These are phyloP conservation scores for Sonneratia caseolaris DNA, from an alignment of 345 rosid species.

Conservation along the genomic window DNA sequence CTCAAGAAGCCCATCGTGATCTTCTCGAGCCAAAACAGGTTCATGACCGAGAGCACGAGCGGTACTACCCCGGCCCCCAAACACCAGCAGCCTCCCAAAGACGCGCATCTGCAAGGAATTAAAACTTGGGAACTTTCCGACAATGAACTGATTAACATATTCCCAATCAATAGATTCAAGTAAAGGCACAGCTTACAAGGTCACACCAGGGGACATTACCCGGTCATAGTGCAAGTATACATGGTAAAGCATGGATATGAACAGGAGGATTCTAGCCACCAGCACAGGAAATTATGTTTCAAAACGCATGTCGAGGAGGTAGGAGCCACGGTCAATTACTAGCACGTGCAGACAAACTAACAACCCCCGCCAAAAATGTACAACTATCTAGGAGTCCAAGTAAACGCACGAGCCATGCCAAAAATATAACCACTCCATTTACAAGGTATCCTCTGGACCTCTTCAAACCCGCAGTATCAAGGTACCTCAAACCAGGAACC, in stretches of 20 bases:
- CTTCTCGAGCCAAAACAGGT: slow-evolving; percentile 50
- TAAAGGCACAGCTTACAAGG: background rate
- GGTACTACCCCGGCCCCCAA: slow-evolving; percentile 20
- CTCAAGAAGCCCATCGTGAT: slow-evolving; percentile 39
- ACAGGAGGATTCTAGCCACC: slow-evolving; percentile 47
- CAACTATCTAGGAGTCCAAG: background rate
- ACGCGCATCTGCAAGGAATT: slow-evolving; percentile 8
- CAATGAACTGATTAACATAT: no score
- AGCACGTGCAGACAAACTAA: no score
- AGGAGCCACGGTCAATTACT: background rate
- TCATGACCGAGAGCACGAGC: slow-evolving; percentile 28
- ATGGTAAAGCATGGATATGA: slow-evolving; percentile 41
- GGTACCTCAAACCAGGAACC: slow-evolving; percentile 29
- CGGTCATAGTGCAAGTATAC: slow-evolving; percentile 38
- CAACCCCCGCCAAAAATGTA: no score
- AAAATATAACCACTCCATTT: slow-evolving; percentile 43
- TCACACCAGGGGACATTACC: slow-evolving; percentile 17
- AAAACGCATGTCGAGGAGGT: background rate
- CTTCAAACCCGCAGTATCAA: slow-evolving; percentile 49
- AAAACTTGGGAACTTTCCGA: no score
- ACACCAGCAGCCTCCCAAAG: slow-evolving; percentile 22
- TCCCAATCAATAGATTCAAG: no score
- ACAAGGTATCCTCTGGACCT: slow-evolving; percentile 38
- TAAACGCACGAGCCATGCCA: slow-evolving; percentile 44
- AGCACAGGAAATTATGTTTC: slow-evolving; percentile 8